Conservation (phyloP, 2,329 filamentous ascomycete genomes). For the Xylaria sp. region DNA sequence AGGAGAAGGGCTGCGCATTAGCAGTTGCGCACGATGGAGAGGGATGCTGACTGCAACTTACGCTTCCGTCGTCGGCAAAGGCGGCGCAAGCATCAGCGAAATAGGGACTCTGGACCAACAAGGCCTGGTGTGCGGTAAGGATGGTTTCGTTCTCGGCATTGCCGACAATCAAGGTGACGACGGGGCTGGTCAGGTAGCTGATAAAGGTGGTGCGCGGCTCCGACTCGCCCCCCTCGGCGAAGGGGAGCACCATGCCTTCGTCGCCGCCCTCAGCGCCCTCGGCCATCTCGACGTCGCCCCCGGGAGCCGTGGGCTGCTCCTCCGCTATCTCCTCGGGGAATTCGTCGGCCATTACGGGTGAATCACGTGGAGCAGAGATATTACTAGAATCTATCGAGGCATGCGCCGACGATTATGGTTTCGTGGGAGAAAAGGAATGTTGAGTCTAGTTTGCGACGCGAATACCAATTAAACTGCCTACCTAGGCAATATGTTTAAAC, state of each 20-base stretch:
- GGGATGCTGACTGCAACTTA: slow-evolving; percentile 53
- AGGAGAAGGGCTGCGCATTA: slow-evolving; percentile 21
- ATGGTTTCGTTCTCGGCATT: slow-evolving; percentile 67
- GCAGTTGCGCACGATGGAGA: not conserved
- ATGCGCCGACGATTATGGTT: not conserved
- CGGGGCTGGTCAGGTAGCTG: slow-evolving; percentile 73
- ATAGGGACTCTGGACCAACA: slow-evolving; percentile 79
- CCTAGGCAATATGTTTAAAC: not conserved
- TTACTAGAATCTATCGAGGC: too few relatives aligned
- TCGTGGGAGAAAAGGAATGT: slow-evolving; percentile 17
- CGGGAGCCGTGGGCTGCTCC: slow-evolving; percentile 47
- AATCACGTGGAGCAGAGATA: not conserved
- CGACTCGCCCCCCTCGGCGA: slow-evolving; percentile 52
- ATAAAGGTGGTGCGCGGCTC: slow-evolving; percentile 60
- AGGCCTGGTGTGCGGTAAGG: slow-evolving; percentile 81
- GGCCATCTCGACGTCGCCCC: slow-evolving; percentile 49
- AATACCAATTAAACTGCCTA: not conserved
- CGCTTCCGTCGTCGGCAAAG: slow-evolving; percentile 70
- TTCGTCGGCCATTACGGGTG: slow-evolving; percentile 46
- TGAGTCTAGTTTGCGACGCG: not conserved
- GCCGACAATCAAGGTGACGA: slow-evolving; percentile 75
- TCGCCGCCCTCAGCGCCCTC: slow-evolving; percentile 49
- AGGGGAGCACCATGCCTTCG: slow-evolving; percentile 51
- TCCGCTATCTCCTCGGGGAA: slow-evolving; percentile 46
- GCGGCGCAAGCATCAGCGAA: slow-evolving; percentile 72